phyloP scores from a whole-genome alignment of 1,284 basidiomycete species.

The Laetiporus sulphureus region DNA sequence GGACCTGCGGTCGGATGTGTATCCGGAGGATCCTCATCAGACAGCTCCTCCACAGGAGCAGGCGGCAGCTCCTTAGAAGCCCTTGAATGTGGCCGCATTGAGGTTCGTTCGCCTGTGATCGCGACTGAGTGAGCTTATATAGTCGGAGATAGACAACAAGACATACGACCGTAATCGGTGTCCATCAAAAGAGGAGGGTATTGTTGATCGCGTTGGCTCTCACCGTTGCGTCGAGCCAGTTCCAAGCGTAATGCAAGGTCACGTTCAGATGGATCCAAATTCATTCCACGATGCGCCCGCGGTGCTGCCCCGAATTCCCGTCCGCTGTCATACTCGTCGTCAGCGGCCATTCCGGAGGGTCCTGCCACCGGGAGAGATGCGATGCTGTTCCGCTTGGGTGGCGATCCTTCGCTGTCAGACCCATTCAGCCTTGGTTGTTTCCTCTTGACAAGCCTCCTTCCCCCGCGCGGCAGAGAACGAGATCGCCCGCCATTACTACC shows the following conservation, averaged over 20 bases:
- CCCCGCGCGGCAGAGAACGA: slow-evolving; percentile 24
- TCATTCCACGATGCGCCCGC: slow-evolving; percentile 33
- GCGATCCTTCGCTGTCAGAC: slow-evolving; percentile 38
- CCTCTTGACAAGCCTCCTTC: slow-evolving; percentile 46
- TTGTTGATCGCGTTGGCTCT: slow-evolving; percentile 56
- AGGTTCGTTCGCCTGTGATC: too few species aligned
- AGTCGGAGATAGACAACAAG: too few species aligned
- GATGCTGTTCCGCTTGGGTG: slow-evolving; percentile 11
- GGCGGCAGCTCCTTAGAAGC: slow-evolving; percentile 20
- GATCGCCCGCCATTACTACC: slow-evolving; percentile 29
- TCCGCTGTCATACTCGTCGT: slow-evolving; percentile 19
- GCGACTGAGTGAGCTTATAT: too few species aligned
- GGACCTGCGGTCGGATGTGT: too few species aligned
- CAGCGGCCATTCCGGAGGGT: slow-evolving; percentile 23
- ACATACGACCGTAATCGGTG: too few species aligned
- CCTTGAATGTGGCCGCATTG: too few species aligned
- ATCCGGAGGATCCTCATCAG: too few species aligned
- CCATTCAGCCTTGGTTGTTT: slow-evolving; percentile 38
- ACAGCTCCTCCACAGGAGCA: slow-evolving; percentile 29
- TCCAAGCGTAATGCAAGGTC: slow-evolving; percentile 70
- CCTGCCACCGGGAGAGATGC: slow-evolving; percentile 33
- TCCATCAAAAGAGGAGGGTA: too few species aligned
- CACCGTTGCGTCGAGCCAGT: slow-evolving; percentile 75
- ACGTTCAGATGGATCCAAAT: slow-evolving; percentile 59
- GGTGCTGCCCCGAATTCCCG: not conserved